Evolutionary conservation across 257 asterid genomes (phyloP).

Genomic region (Ocimum tenuiflorum): DNA sequence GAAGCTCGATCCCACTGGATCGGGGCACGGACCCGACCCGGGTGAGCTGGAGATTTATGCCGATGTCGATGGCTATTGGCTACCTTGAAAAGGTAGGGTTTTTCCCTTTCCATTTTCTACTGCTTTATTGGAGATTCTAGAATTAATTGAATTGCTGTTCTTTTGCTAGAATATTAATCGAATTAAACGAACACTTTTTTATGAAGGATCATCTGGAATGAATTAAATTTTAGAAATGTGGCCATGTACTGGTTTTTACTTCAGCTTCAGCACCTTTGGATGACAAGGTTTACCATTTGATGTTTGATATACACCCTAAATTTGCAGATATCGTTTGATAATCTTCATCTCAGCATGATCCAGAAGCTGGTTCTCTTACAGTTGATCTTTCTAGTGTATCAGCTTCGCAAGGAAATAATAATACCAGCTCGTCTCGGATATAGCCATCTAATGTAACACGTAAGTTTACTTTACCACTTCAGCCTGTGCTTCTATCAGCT

Average conservation of each 20-base stretch:
- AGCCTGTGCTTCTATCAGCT: background rate
- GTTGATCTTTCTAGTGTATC: constrained; percentile 52
- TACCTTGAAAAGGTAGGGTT: constrained; percentile 56
- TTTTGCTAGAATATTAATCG: background rate
- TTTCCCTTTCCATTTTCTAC: background rate
- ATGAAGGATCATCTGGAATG: background rate
- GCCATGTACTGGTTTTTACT: background rate
- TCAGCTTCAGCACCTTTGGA: background rate
- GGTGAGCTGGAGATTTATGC: constrained; percentile 68
- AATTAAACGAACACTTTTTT: background rate
- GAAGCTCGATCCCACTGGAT: constrained; percentile 59
- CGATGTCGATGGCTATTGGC: constrained; percentile 68
- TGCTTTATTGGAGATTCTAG: background rate
- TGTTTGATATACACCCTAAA: constrained; percentile 7
- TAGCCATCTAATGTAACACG: constrained; percentile 63
- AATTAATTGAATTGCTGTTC: background rate
- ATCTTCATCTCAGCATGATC: constrained; percentile 37
- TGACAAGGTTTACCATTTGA: background rate
- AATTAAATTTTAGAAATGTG: background rate
- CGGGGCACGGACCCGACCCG: constrained; percentile 55
- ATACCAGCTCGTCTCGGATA: constrained; percentile 68
- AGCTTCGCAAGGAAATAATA: constrained; percentile 45
- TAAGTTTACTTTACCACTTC: constrained; percentile 27
- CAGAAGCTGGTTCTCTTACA: constrained; percentile 54
- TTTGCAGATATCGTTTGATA: constrained; percentile 67